A percentile compares a stretch with the other conserved stretches of the same genome.
Conservation (phyloP, 192 early-diverging fungal genomes). For the Chytriomyces hyalinus region DNA sequence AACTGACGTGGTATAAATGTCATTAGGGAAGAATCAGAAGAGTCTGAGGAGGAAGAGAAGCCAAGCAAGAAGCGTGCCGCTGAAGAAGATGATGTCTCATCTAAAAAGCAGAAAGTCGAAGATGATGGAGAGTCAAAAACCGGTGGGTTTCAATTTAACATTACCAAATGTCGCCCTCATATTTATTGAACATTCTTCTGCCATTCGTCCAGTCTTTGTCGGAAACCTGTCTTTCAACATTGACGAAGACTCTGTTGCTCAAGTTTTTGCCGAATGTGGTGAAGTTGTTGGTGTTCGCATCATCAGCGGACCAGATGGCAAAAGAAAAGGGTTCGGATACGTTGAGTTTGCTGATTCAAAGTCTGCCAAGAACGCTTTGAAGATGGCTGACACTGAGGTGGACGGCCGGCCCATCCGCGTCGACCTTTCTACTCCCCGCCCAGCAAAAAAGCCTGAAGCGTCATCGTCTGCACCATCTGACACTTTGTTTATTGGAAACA, state of each 20-base stretch:
- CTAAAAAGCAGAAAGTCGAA: conserved; percentile 29
- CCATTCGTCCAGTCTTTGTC: conserved; percentile 56
- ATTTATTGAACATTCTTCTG: neutral
- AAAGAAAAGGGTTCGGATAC: conserved; percentile 87
- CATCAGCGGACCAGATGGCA: conserved; percentile 66
- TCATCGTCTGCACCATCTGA: conserved; percentile 60
- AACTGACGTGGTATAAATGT: neutral
- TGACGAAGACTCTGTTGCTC: conserved; percentile 68
- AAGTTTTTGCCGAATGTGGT: conserved; percentile 72
- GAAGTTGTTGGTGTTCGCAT: conserved; percentile 77
- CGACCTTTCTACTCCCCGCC: conserved; percentile 65
- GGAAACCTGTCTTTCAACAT: conserved; percentile 77
- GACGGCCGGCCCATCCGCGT: conserved; percentile 84
- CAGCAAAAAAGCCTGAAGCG: conserved; percentile 51
- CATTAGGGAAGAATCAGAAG: conserved; percentile 9
- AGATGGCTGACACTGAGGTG: conserved; percentile 63
- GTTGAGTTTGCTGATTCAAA: conserved; percentile 79
- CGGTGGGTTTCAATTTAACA: neutral
- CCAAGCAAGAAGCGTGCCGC: conserved; percentile 36
- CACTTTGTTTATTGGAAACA: conserved; percentile 85
- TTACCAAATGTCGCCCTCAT: neutral
- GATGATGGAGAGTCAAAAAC: conserved; percentile 27
- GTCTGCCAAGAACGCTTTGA: conserved; percentile 72
- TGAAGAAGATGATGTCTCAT: neutral
- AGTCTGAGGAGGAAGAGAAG: conserved; percentile 8